Base-by-base conservation (phyloP, 257 asterid species). In the Fraxinus cuspidata region DNA sequence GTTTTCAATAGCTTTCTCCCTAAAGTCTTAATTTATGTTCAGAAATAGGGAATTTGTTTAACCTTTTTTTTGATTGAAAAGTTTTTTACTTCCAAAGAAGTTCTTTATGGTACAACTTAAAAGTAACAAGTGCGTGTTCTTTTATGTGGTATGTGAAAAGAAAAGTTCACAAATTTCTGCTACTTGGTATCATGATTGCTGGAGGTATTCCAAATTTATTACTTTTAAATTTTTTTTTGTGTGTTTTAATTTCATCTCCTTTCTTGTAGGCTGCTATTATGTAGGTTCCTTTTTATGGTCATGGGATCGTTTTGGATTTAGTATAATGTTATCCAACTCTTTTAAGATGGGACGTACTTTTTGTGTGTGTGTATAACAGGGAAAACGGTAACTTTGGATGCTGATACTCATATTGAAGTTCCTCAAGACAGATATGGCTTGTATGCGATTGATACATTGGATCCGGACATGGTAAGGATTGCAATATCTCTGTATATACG, bases 391-490 rank as follows among this genome's bases (percentile, higher is more conserved):
- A 87, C 85, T 64, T 73, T 95, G 77, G 92, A 87, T 76, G 86
- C 79, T 1, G 85, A 81, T 78, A 82, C 91, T 0, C 93, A 86
- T 79, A 86, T 95, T 77, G 98, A 93, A 87, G 94, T 90, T 70
- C 94, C 94, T 0, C 84, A 90, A 73, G 96, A 90, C 74, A 85
- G 92, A 83, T 72, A 86, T 79, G 97, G 99, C 49, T 82, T 95
- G 64, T 85, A 93, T 85, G 98, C 99, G 16, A 93, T 95, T 76
- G 99, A 95, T 87, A 73, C 67, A 40, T 85, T 95, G 89, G 99
- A 95, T 78, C 99, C 98, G 4, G 98, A 95, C 86, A 86, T 95
- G 98, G 96, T 90, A 74, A 69, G 80, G 9, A 12, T 25, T 66
- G 56, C 37, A 12, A 25, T 40, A 15, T 51, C 60, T 74, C 37